A percentile compares a stretch with the other conserved stretches of the same genome.
These are phyloP conservation scores for Botrytis hyacinthi DNA, from an alignment of 2,329 filamentous ascomycete genomes.

Conservation along the genomic window DNA sequence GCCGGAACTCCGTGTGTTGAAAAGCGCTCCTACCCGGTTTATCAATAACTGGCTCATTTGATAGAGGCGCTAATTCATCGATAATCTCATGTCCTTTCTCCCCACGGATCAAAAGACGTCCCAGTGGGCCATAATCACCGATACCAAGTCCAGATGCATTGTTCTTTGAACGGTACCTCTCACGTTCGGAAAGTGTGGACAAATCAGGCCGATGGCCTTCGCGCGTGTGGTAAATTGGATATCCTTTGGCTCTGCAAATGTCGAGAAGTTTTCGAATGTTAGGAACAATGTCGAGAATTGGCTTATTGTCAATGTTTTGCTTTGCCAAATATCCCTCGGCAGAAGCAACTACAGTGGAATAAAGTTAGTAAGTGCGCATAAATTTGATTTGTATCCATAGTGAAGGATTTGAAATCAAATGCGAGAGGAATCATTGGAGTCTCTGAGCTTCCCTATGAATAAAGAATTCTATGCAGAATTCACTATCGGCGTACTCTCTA, in stretches of 20 bases:
- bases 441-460: neutral
- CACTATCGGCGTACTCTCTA: neutral
- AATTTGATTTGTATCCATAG: neutral
- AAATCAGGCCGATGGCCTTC: slow-evolving; percentile 55
- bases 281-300: slow-evolving; percentile 46
- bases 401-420: neutral
- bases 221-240: slow-evolving; percentile 49
- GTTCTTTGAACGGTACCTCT: slow-evolving; percentile 52
- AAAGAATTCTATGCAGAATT: neutral
- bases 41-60: slow-evolving; percentile 38
- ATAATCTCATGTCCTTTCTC: slow-evolving; percentile 58
- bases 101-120: slow-evolving; percentile 57
- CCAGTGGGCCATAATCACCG: slow-evolving; percentile 51
- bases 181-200: slow-evolving; percentile 54
- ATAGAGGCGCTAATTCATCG: slow-evolving; percentile 40
- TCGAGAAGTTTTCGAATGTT: slow-evolving; percentile 43
- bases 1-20: slow-evolving; percentile 42
- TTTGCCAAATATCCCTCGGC: slow-evolving; percentile 44
- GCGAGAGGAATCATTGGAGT: neutral
- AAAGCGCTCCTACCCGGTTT: slow-evolving; percentile 41
- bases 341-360: slow-evolving; percentile 7
- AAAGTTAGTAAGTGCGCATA: neutral
- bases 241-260: slow-evolving; percentile 42
- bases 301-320: slow-evolving; percentile 46
- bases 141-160: slow-evolving; percentile 52